These are phyloP conservation scores for Ulmus americana DNA, from an alignment of 331 rosid genomes.

Conservation along the genomic window DNA sequence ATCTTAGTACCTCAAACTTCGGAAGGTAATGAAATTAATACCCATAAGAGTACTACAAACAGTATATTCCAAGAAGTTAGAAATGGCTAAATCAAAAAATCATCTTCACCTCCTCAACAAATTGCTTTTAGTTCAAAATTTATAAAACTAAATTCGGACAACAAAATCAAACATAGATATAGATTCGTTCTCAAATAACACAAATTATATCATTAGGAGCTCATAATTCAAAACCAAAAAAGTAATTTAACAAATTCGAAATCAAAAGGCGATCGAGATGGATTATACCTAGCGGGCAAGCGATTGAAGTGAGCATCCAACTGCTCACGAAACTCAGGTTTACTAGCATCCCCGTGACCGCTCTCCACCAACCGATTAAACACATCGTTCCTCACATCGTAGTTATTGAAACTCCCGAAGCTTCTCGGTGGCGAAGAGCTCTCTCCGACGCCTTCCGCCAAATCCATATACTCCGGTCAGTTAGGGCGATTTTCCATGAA, in stretches of 20 bases:
- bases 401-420: conserved; percentile 54
- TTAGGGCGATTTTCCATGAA: conserved; percentile 3
- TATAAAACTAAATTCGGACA: not conserved
- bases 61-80: no score
- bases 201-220: no score
- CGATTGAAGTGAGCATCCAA: conserved; percentile 90
- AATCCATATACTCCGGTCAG: conserved; percentile 49
- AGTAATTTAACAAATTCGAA: not conserved
- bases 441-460: conserved; percentile 90
- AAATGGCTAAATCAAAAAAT: no score
- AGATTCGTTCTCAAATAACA: not conserved
- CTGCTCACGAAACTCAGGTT: conserved; percentile 70
- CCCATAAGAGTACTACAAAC: no score
- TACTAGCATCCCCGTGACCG: conserved; percentile 55
- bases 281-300: conserved; percentile 71
- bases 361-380: conserved; percentile 65
- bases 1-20: no score
- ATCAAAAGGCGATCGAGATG: not conserved
- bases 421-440: conserved; percentile 87
- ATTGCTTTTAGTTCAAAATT: not conserved
- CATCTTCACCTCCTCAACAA: no score
- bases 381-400: conserved; percentile 71
- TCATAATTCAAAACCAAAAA: conserved; percentile 7
- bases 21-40: no score
- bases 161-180: conserved; percentile 5